phyloP scores from a whole-genome alignment of 306 rosid species.

The Vigna reflexopilosa region DNA sequence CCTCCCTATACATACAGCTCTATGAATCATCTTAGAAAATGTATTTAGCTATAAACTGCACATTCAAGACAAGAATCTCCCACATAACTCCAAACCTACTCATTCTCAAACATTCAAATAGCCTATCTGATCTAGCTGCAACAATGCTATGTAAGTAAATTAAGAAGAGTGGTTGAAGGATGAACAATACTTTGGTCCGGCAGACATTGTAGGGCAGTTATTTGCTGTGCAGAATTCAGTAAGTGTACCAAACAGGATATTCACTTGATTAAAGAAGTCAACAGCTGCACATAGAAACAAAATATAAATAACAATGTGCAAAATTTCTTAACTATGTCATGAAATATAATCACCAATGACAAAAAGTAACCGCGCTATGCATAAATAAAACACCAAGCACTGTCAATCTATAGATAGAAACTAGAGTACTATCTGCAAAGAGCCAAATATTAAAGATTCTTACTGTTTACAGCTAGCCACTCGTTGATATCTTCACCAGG shows the following conservation, averaged over 20 bases:
- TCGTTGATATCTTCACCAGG: constrained; percentile 95
- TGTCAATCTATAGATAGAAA: neutral
- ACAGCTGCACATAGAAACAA: constrained; percentile 61
- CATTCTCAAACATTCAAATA: constrained; percentile 2
- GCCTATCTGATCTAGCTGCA: constrained; percentile 26
- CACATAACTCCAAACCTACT: constrained; percentile 18
- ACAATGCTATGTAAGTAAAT: constrained; percentile 5
- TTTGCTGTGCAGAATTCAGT: constrained; percentile 84
- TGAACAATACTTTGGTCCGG: constrained; percentile 78
- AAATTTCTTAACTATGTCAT: neutral
- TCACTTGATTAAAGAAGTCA: constrained; percentile 93
- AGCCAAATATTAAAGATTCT: constrained; percentile 33
- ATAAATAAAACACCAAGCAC: constrained; percentile 9
- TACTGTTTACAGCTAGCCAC: constrained; percentile 93
- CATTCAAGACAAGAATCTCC: constrained; percentile 17
- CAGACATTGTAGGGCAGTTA: constrained; percentile 85
- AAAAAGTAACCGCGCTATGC: neutral
- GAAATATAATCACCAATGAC: constrained; percentile 10
- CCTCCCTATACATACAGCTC: neutral
- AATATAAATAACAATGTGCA: constrained; percentile 2
- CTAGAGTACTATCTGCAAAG: constrained; percentile 18
- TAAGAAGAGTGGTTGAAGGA: constrained; percentile 42
- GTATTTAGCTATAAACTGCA: constrained; percentile 15
- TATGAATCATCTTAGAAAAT: constrained; percentile 18
- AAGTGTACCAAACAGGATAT: constrained; percentile 79